Evolutionary conservation across 2,329 filamentous ascomycete genomes (phyloP).

Genomic region (Beauveria australis): DNA sequence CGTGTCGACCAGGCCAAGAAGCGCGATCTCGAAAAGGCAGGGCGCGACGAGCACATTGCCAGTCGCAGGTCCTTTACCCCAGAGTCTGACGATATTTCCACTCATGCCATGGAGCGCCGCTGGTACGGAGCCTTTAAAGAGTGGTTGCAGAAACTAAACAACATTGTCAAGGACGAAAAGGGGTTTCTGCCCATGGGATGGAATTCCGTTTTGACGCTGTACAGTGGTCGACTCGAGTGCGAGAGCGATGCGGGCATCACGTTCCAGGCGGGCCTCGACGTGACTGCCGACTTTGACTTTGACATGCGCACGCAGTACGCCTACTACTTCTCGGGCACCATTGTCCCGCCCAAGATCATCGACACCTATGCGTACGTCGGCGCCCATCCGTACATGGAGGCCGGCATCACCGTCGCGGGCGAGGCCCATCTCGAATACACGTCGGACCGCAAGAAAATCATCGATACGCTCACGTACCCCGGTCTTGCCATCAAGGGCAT

Average conservation of each 20-base stretch:
- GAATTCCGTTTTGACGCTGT: constrained; percentile 10
- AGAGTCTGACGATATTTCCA: neutral
- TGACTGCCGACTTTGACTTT: neutral
- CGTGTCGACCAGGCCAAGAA: neutral
- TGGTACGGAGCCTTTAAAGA: constrained; percentile 15
- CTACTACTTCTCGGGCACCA: constrained; percentile 13
- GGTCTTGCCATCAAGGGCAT: constrained; percentile 14
- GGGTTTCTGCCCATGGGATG: constrained; percentile 12
- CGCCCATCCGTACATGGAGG: constrained; percentile 4
- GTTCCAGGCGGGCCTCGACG: neutral
- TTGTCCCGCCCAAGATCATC: constrained; percentile 11
- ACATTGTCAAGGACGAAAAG: constrained; percentile 7
- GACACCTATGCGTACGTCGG: constrained; percentile 13
- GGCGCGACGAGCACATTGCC: neutral
- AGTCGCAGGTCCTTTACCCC: neutral
- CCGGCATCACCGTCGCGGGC: constrained; percentile 9
- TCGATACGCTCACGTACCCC: constrained; percentile 13
- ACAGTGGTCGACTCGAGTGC: constrained; percentile 1
- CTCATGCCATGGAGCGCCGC: constrained; percentile 1
- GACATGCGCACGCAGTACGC: constrained; percentile 14
- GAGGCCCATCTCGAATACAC: constrained; percentile 6
- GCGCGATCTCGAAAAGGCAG: neutral
- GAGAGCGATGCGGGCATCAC: constrained; percentile 4
- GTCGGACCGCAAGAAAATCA: constrained; percentile 9
- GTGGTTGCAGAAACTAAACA: constrained; percentile 15